Conservation (phyloP, 495 filamentous ascomycete genomes). For the Aspergillus cristatus region DNA sequence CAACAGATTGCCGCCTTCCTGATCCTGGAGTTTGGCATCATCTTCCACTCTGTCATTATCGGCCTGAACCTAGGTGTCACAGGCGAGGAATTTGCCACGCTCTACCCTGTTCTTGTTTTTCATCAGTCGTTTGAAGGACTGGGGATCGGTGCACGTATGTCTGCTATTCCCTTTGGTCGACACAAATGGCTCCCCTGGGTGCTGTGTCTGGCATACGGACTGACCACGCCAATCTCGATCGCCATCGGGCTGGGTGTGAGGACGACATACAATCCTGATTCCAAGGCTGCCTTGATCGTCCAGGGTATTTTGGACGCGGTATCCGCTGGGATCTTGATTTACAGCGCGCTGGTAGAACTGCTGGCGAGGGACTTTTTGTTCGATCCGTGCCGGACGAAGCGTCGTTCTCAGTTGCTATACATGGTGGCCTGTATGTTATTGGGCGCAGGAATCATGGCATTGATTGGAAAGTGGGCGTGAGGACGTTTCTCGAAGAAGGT, state of each 20-base stretch:
- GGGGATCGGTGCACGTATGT: conserved; percentile 20
- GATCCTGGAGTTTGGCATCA: conserved; percentile 58
- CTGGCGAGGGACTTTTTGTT: conserved; percentile 29
- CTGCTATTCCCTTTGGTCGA: conserved; percentile 36
- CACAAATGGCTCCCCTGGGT: conserved; percentile 22
- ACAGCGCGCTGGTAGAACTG: conserved; percentile 27
- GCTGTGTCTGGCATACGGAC: conserved; percentile 20
- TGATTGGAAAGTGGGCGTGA: conserved; percentile 27
- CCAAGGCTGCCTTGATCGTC: conserved; percentile 23
- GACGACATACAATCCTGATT: conserved; percentile 19
- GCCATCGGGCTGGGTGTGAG: conserved; percentile 25
- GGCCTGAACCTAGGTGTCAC: conserved; percentile 59
- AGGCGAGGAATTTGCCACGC: conserved; percentile 50
- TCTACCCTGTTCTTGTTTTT: conserved; percentile 59
- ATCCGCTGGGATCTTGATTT: conserved; percentile 25
- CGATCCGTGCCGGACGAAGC: conserved; percentile 24
- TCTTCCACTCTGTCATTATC: conserved; percentile 66
- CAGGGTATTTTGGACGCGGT: conserved; percentile 24
- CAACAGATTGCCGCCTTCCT: conserved; percentile 29
- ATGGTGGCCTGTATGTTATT: conserved; percentile 20
- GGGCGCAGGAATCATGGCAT: conserved; percentile 21
- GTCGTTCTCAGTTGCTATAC: conserved; percentile 15
- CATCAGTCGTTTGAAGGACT: conserved; percentile 20
- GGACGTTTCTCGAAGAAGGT: too few species aligned
- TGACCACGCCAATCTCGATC: conserved; percentile 27